Evolutionary conservation across 73 alveolate species (phyloP), one percentile per base, ranked within the genome.

Genomic region (Stentor coeruleus): DNA sequence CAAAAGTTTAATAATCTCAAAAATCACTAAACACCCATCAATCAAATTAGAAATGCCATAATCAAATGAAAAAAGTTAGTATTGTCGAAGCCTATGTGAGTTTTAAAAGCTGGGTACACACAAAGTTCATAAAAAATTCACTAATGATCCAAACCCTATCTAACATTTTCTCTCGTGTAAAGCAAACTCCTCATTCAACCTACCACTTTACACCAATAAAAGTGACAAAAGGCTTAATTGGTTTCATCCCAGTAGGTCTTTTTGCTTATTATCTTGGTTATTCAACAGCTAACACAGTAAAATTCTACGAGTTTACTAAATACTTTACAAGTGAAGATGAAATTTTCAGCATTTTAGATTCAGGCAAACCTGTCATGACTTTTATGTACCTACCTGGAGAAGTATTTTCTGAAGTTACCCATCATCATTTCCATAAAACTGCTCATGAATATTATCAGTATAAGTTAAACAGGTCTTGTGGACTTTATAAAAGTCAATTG

Each of bases 311-410:
- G 11, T 36, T 75, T 33, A 75, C 38, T 38, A 36, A 33, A 1
- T 15, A 75, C 38, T 75, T 75, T 38, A 40, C n/a, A 75, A 20
- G 39, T 38, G 83, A 75, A 75, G 83, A 75, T 2, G 77, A 75
- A 75, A 75, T 75, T 38, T 75, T 26, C 38, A 39, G 74, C 38
- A 1, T 39, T 0, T 28, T 75, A 1, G 33, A 14, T 1, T n/a
- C 0, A 40, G 77, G 38, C 20, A 31, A n/a, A 15, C 83, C 83
- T n/a, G 83, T 75, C 0, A 0, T 75, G 26, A 75, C 83, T 33
- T 75, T 39, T 38, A 37, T 75, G 74, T 75, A 14, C 28, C 58
- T 75, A 15, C 83, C 83, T 38, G 83, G 83, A 31, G 83, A 75
- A 20, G 59, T 35, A 14, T 39, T 36, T 28, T 39, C 74, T 0